A percentile compares a stretch with the other conserved stretches of the same genome.
Conservation (phyloP, 2,329 filamentous ascomycete genomes). For the Talaromyces pinophilus region DNA sequence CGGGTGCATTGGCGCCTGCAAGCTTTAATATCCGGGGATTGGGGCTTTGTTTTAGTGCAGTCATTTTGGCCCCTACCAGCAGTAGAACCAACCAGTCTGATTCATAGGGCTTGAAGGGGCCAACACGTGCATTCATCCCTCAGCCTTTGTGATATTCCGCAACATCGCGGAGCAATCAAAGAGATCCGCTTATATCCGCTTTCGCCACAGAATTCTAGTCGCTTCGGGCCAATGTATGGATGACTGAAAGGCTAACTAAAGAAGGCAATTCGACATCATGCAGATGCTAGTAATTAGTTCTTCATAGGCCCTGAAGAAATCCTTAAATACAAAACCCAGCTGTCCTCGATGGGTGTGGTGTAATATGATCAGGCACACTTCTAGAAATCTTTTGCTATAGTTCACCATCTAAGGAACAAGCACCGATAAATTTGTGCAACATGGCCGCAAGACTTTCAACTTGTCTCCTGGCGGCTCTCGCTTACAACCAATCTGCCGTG, state of each 20-base stretch:
- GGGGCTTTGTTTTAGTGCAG: neutral
- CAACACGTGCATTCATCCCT: neutral
- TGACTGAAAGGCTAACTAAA: neutral
- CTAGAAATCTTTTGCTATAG: neutral
- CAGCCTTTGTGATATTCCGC: neutral
- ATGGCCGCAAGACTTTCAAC: neutral
- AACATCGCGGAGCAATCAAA: neutral
- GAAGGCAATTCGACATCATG: neutral
- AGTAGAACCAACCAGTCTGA: neutral
- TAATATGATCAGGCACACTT: neutral
- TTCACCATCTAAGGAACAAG: neutral
- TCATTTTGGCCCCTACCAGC: neutral
- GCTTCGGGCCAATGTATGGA: neutral
- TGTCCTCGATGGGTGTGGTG: too few species aligned
- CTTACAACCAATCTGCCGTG: slow-evolving; percentile 7
- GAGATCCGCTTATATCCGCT: neutral
- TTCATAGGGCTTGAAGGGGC: neutral
- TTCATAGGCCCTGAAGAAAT: neutral
- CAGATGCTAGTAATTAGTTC: neutral
- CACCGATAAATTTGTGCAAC: neutral
- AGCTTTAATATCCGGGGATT: neutral
- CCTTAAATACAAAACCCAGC: neutral
- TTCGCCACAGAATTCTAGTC: neutral
- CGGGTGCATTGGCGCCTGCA: neutral
- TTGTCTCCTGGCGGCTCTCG: slow-evolving; percentile 19